Evolutionary conservation across 768 basidiomycete genomes (phyloP).

Genomic region (Cystobasidium tubakii): DNA sequence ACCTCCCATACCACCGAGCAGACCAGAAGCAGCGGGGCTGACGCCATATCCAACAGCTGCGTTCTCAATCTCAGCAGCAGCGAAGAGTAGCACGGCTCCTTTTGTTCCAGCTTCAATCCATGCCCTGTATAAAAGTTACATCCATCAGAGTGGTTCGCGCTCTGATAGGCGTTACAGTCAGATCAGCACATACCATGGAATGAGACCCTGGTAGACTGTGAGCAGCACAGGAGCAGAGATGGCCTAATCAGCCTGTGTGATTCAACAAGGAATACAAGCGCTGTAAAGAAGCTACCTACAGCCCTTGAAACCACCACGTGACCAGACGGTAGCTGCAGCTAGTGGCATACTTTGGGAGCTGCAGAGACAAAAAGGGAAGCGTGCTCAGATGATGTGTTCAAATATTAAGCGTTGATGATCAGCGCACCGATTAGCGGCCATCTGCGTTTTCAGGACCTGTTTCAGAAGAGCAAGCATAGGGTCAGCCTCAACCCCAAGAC

Average conservation of each 20-base stretch:
- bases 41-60: slow-evolving; percentile 62
- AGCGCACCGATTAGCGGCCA: slow-evolving; percentile 79
- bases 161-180: too few relatives aligned
- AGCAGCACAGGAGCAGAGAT: background rate
- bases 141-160: too few relatives aligned
- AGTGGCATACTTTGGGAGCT: slow-evolving; percentile 74
- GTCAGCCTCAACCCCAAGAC: too few relatives aligned
- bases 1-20: slow-evolving; percentile 94
- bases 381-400: too few relatives aligned
- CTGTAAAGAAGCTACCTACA: slow-evolving; percentile 48
- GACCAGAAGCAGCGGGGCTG: slow-evolving; percentile 72
- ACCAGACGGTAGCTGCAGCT: slow-evolving; percentile 79
- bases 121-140: slow-evolving; percentile 59
- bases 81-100: slow-evolving; percentile 89
- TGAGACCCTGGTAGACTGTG: slow-evolving; percentile 84
- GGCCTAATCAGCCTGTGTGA: slow-evolving; percentile 31
- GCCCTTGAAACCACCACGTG: slow-evolving; percentile 77
- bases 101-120: slow-evolving; percentile 99
- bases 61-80: slow-evolving; percentile 88
- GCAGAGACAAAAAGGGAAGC: background rate
- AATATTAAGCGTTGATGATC: too few relatives aligned
- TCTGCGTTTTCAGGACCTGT: slow-evolving; percentile 77
- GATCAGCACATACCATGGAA: slow-evolving; percentile 95
- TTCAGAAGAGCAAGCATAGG: background rate
- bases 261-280: background rate